phyloP scores from a whole-genome alignment of 192 early-diverging fungal genomes.

The Linnemannia exigua region DNA sequence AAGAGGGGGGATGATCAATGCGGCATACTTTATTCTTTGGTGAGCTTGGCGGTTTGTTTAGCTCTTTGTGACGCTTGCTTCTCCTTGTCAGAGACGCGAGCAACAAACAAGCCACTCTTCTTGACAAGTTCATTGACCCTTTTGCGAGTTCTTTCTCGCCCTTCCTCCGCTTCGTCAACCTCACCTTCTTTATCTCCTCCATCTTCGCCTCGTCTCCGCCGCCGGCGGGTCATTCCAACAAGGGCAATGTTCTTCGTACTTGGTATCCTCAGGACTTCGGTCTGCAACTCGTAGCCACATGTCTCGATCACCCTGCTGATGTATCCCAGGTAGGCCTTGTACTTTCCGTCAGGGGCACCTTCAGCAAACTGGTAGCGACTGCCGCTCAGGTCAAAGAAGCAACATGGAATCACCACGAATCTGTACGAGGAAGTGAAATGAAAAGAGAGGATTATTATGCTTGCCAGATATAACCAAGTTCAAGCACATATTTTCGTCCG shows the following conservation, averaged over 20 bases:
- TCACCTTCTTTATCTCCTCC: background rate
- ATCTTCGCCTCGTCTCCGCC: background rate
- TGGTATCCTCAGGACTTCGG: constrained; percentile 81
- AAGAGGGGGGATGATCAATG: too few relatives aligned
- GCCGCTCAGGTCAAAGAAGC: constrained; percentile 82
- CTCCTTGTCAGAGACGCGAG: constrained; percentile 68
- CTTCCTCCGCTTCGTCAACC: background rate
- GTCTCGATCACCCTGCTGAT: constrained; percentile 63
- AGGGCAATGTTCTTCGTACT: constrained; percentile 87
- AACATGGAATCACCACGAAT: constrained; percentile 88
- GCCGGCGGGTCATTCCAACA: constrained; percentile 66
- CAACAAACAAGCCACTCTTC: constrained; percentile 55
- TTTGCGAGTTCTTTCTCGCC: background rate
- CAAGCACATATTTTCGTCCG: background rate
- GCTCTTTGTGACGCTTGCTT: constrained; percentile 59
- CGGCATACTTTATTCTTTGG: background rate
- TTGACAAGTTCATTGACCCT: constrained; percentile 25
- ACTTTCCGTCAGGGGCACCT: constrained; percentile 70
- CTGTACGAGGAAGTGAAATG: constrained; percentile 36
- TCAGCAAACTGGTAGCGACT: constrained; percentile 64
- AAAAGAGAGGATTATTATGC: background rate
- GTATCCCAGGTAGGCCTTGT: constrained; percentile 77
- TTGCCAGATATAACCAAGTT: background rate
- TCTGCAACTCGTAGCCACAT: constrained; percentile 73
- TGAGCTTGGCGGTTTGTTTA: constrained; percentile 34